Evolutionary conservation across 139 green algal genomes (phyloP), one percentile per base, ranked within the genome.

Genomic region (Haematococcus lacustris): DNA sequence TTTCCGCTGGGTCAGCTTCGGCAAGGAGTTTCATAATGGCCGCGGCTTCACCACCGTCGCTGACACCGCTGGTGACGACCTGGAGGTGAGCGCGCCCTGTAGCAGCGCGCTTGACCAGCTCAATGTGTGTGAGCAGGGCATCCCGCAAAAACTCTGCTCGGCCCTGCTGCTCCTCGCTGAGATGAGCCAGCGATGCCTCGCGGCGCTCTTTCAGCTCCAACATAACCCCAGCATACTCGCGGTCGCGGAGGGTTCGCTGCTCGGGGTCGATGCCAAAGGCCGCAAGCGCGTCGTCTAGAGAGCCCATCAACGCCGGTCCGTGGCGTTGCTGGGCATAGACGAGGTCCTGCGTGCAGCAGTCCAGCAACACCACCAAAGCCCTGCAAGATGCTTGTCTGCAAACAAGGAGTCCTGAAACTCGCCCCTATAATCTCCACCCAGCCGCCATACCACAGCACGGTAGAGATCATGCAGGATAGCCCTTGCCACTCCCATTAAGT

Each of bases 101-200:
- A n/a, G n/a, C n/a, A n/a, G n/a, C n/a, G n/a, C n/a, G n/a, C n/a
- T n/a, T 70, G 30, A n/a, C 23, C 47, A 6, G 9, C 23, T 70
- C 23, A 51, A 32, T 70, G 64, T 70, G 30, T 70, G 64, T 70
- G 64, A n/a, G 41, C 30, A 47, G 41, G 64, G 21, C 35, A 66
- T 66, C 6, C 59, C n/a, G n/a, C n/a, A n/a, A n/a, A n/a, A n/a
- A n/a, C n/a, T n/a, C n/a, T n/a, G n/a, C n/a, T n/a, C n/a, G n/a
- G n/a, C n/a, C n/a, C n/a, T 59, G 21, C 47, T n/a, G 21, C 47
- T 59, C 47, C n/a, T n/a, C n/a, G n/a, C n/a, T n/a, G n/a, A n/a
- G n/a, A n/a, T n/a, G n/a, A n/a, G n/a, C n/a, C n/a, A n/a, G n/a
- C n/a, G n/a, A n/a, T n/a, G n/a, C n/a, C n/a, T n/a, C n/a, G n/a